Evolutionary conservation across 495 filamentous ascomycete species (phyloP), one percentile per base, ranked within the genome.

Genomic region (Lasiosphaeria miniovina): DNA sequence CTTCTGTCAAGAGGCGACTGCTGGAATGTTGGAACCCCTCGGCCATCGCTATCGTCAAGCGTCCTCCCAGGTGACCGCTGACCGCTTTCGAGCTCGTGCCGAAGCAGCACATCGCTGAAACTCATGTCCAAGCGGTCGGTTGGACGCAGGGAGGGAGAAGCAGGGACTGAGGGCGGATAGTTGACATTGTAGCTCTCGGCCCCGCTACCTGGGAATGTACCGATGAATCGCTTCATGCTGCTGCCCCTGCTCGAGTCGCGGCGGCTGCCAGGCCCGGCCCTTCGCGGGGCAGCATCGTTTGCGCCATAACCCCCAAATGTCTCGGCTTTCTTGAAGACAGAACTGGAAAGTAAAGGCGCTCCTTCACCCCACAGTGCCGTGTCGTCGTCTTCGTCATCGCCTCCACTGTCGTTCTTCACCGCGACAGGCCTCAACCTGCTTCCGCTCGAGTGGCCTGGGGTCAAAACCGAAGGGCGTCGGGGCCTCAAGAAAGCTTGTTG

Each of bases 121-220:
- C 80, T 87, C 79, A 89, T 83, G 45, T 72, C 76, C 68, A 74
- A 65, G 38, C 59, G 74, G 36, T 76, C 77, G 24, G 52, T 82
- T 68, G 51, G 76, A 67, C 56, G 83, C 81, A 59, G 84, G 35
- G 52, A 76, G 75, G 94, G 94, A 17, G 89, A 88, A 5, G 83
- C 85, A 0, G 94, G 94, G 17, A 96, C 84, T 0, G 94, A 98
- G 1, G 94, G 94, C n/a, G 94, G 94, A 65, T 96, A 96, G 66
- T 98, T 98, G 59, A 98, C 83, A 82, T 96, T 88, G 71, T 91
- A 92, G 36, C 81, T 63, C 34, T 76, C 74, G 36, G 54, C 63
- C 10, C 51, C 46, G 5, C 70, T 60, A 24, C 68, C 60, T 74
- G 43, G 75, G 72, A 62, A 75, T 64, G 66, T 66, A 54, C 45